Base-by-base conservation (phyloP, 345 rosid species). In the Gossypium sturtianum region DNA sequence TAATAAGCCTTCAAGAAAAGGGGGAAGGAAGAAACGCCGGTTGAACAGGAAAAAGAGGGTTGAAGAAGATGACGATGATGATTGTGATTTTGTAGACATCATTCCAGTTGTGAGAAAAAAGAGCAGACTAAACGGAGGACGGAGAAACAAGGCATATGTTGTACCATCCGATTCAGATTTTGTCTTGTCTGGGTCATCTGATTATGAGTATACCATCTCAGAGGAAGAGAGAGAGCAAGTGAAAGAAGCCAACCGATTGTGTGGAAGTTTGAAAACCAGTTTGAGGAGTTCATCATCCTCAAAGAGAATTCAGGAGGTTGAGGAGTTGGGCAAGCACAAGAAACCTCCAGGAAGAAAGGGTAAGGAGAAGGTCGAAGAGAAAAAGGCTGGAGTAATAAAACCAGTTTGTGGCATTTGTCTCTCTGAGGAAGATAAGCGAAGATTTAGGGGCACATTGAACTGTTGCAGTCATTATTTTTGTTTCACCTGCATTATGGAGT, bases 181-280 rank as follows among this genome's bases (percentile, higher is more conserved):
- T 73, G 80, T 75, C 43, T 74, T 76, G 51, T 83, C 91, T 52
- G 89, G 82, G 71, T 85, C 93, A 70, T 90, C 98, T 9, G 93
- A 91, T 83, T 81, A 61, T 61, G 97, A 90, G 60, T 93, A 84
- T 74, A 93, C 97, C 60, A 86, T 93, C 78, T 95, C 98, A 1
- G 99, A 91, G 88, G 98, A 96, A 83, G 95, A 96, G 89, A 88
- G 94, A 79, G 97, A 93, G 71, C 98, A 89, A 84, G 82, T 90
- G 81, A 88, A 83, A 82, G 97, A 93, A 85, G 98, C 93, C 27
- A 75, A 73, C 73, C 64, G 71, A 63, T 77, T 89, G 65, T 84
- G 70, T 74, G 82, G 82, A 63, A 73, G 75, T 61, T 60, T 84
- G 80, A 87, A 84, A 82, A 66, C 79, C 64, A 76, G 72, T 74